A percentile compares a stretch with the other conserved stretches of the same genome.
Evolutionary conservation across 768 basidiomycete species (phyloP).

Genomic region (Peribolospora baueri): DNA sequence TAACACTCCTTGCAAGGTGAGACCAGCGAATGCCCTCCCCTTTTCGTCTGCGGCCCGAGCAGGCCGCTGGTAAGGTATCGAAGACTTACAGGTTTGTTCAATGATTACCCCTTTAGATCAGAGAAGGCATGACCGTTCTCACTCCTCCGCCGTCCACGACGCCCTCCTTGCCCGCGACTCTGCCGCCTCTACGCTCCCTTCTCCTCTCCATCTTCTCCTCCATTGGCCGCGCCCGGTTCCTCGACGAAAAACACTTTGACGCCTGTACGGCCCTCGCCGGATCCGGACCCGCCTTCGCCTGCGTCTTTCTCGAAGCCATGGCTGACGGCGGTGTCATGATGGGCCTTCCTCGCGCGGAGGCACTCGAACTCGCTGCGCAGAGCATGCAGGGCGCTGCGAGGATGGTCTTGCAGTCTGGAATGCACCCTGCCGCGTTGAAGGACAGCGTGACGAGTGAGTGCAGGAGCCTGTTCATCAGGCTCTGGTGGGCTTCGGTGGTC

Average conservation of each 20-base stretch:
- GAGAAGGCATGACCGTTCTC: constrained; percentile 95
- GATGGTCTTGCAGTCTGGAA: constrained; percentile 70
- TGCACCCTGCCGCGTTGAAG: constrained; percentile 87
- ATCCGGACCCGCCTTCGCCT: constrained; percentile 89
- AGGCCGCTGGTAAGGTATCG: too few species aligned
- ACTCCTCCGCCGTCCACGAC: constrained; percentile 28
- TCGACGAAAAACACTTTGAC: constrained; percentile 97
- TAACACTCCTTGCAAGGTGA: constrained; percentile 83
- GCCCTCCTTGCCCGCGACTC: constrained; percentile 33
- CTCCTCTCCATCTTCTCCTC: constrained; percentile 89
- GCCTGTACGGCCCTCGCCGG: constrained; percentile 91
- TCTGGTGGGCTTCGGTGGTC: constrained; percentile 4
- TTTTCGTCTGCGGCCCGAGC: too few species aligned
- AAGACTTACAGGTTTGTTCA: not conserved
- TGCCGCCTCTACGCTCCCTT: constrained; percentile 19
- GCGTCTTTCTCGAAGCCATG: constrained; percentile 93
- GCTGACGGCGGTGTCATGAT: constrained; percentile 99
- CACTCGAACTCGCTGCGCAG: constrained; percentile 82
- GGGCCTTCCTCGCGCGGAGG: constrained; percentile 83
- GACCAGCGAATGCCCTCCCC: constrained; percentile 8
- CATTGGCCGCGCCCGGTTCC: constrained; percentile 80
- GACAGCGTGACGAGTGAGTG: constrained; percentile 76
- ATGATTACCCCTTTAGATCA: constrained; percentile 35
- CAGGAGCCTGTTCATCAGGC: constrained; percentile 13
- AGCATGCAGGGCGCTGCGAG: constrained; percentile 88